These are phyloP conservation scores for Phytopythium boreale DNA, from an alignment of 352 stramenopile species.

Conservation along the genomic window DNA sequence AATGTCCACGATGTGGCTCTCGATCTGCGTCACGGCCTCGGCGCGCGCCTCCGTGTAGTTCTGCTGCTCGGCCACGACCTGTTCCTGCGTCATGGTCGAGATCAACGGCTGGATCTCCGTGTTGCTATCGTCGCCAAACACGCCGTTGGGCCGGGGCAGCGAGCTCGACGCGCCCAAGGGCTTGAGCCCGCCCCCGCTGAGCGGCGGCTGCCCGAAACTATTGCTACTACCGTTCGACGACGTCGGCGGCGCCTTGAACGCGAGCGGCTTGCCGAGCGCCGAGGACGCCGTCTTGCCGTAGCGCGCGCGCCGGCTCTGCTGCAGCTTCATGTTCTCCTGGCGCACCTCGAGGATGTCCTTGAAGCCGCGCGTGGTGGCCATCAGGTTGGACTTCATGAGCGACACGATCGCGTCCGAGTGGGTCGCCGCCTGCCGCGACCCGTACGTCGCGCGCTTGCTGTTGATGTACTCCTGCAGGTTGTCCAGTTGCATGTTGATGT, in stretches of 20 bases:
- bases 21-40: constrained; percentile 79
- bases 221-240: constrained; percentile 1
- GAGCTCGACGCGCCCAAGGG: constrained; percentile 45
- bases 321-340: constrained; percentile 87
- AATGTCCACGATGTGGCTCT: constrained; percentile 87
- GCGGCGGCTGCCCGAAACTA: constrained; percentile 9
- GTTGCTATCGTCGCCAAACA: constrained; percentile 18
- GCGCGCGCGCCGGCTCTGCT: constrained; percentile 70
- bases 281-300: constrained; percentile 77
- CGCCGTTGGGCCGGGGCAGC: constrained; percentile 53
- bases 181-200: constrained; percentile 28
- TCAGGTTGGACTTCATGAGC: constrained; percentile 83
- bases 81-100: constrained; percentile 64
- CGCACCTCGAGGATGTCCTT: constrained; percentile 84
- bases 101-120: constrained; percentile 71
- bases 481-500: constrained; percentile 85
- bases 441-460: constrained; percentile 51
- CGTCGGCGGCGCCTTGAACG: constrained; percentile 45
- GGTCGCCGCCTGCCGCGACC: constrained; percentile 67
- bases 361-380: constrained; percentile 74
- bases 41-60: constrained; percentile 73
- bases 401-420: constrained; percentile 83
- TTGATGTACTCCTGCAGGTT: constrained; percentile 81
- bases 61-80: constrained; percentile 74
- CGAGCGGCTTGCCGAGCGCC: constrained; percentile 69